Base-by-base conservation (phyloP, 2,329 filamentous ascomycete species). In the Teratosphaeria epicoccoides region DNA sequence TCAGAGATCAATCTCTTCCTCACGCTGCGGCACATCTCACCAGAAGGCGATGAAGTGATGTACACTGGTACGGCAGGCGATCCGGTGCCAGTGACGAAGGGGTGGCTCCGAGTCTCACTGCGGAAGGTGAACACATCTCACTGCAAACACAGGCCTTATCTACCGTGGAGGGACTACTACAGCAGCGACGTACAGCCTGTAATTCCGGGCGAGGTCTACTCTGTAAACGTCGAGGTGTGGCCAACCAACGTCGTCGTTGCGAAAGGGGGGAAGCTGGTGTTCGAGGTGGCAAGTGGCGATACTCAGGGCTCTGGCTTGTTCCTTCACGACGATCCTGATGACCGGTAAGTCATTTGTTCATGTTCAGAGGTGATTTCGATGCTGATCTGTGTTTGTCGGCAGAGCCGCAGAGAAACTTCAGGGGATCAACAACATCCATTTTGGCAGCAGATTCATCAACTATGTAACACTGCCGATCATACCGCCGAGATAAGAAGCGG, bases 51-150 rank as follows among this genome's bases (percentile, higher is more conserved):
- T 9, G 81, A 84, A 56, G 70, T 85, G 3, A 75, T 75, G 57
- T 85, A 84, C 64, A 85, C 82, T 0, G 81, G 82, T 28, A 83
- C 82, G 2, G 78, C 79, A 0, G 81, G 82, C 11, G 82, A 84
- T 54, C 76, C 78, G 0, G 74, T 84, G 0, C 82, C 82, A 0
- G 69, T 84, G 0, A 73, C 75, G 49, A 85, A 84, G 64, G 82
- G 81, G 22, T 85, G 81, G 81, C 74, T 84, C 9, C 74, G 81
- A 1, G 73, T 76, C 10, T 77, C 73, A 28, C 66, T 82, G 17
- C 76, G 81, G 20, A 80, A 79, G 60, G 73, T 76, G 2, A 72
- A 80, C 53, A 59, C 68, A 0, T 59, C 73, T 5, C 70, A 82
- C 58, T 72, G 73, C 0, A 75, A 73, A 55, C 73, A 83, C 59